phyloP scores from a whole-genome alignment of 2,329 filamentous ascomycete genomes.

The Aureobasidium uvarum region DNA sequence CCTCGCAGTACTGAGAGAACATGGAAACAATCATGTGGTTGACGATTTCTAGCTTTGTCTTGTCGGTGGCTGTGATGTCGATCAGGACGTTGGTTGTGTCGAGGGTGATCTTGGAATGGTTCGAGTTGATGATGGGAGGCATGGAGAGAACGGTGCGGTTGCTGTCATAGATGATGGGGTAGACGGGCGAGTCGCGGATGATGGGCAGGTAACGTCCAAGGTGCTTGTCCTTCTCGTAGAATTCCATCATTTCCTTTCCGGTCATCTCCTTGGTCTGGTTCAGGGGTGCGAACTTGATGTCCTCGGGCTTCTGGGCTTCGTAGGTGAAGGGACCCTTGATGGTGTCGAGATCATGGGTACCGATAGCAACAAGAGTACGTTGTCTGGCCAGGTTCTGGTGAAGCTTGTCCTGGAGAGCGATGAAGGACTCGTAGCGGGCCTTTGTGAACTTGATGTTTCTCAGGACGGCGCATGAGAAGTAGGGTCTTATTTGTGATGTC shows the following conservation, averaged over 20 bases:
- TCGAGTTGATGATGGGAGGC: slow-evolving; percentile 95
- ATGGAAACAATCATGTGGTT: slow-evolving; percentile 95
- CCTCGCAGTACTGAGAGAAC: slow-evolving; percentile 89
- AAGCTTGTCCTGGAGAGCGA: slow-evolving; percentile 93
- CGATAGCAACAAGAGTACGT: slow-evolving; percentile 91
- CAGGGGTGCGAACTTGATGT: slow-evolving; percentile 85
- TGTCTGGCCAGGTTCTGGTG: slow-evolving; percentile 94
- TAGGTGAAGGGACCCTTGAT: slow-evolving; percentile 95
- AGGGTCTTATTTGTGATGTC: slow-evolving; percentile 77
- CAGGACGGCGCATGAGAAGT: slow-evolving; percentile 84
- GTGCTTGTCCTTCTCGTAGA: slow-evolving; percentile 93
- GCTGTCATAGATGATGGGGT: slow-evolving; percentile 92
- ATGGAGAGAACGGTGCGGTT: slow-evolving; percentile 86
- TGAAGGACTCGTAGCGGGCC: slow-evolving; percentile 94
- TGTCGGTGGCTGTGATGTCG: slow-evolving; percentile 93
- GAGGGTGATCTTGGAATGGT: slow-evolving; percentile 93
- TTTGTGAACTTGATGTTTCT: slow-evolving; percentile 89
- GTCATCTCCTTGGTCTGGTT: slow-evolving; percentile 91
- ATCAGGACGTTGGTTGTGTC: slow-evolving; percentile 94
- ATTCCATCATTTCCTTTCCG: slow-evolving; percentile 83
- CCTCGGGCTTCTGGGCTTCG: slow-evolving; percentile 84
- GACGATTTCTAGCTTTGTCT: slow-evolving; percentile 94
- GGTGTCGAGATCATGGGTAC: slow-evolving; percentile 94
- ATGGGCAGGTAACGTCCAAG: slow-evolving; percentile 89
- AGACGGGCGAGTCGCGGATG: slow-evolving; percentile 87